A percentile compares a stretch with the other conserved stretches of the same genome.
Conservation (phyloP, 805 yeast species). For the Spathaspora boniae region DNA sequence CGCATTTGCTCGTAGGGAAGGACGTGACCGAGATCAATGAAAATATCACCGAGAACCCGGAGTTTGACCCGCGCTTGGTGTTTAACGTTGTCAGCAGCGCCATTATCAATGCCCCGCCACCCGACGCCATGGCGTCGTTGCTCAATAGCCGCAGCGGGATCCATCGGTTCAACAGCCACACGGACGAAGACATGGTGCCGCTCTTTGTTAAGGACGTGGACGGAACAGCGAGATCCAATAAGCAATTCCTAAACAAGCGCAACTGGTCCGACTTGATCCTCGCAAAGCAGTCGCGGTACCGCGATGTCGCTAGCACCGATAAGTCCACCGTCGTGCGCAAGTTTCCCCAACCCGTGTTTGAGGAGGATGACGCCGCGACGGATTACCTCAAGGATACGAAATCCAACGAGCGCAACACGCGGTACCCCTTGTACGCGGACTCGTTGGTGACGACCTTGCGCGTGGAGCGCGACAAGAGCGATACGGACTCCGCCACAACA, state of each 20-base stretch:
- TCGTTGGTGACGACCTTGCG: conserved; percentile 68
- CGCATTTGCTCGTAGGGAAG: conserved; percentile 16
- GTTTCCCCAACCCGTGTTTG: conserved; percentile 42
- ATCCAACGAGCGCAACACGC: conserved; percentile 30
- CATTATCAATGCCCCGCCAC: conserved; percentile 90
- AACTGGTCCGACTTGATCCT: conserved; percentile 73
- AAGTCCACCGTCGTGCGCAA: conserved; percentile 16
- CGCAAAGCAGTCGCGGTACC: conserved; percentile 31
- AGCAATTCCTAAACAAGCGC: conserved; percentile 58
- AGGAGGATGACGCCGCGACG: conserved; percentile 6
- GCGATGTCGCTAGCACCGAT: conserved; percentile 17
- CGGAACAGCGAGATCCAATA: conserved; percentile 45
- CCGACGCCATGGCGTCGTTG: conserved; percentile 75
- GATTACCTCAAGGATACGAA: conserved; percentile 10
- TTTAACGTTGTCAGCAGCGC: conserved; percentile 88
- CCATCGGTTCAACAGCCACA: conserved; percentile 61
- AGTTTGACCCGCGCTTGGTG: conserved; percentile 69
- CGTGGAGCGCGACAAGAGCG: conserved; percentile 59
- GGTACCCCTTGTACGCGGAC: conserved; percentile 54
- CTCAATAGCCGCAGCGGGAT: conserved; percentile 62
- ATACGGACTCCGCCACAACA: conserved; percentile 49
- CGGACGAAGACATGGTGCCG: conserved; percentile 81
- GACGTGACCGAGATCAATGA: conserved; percentile 29
- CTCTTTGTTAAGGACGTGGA: conserved; percentile 61
- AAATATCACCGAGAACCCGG: conserved; percentile 47